Evolutionary conservation across 352 stramenopile genomes (phyloP).

Genomic region (Salisapilia sapeloensis): DNA sequence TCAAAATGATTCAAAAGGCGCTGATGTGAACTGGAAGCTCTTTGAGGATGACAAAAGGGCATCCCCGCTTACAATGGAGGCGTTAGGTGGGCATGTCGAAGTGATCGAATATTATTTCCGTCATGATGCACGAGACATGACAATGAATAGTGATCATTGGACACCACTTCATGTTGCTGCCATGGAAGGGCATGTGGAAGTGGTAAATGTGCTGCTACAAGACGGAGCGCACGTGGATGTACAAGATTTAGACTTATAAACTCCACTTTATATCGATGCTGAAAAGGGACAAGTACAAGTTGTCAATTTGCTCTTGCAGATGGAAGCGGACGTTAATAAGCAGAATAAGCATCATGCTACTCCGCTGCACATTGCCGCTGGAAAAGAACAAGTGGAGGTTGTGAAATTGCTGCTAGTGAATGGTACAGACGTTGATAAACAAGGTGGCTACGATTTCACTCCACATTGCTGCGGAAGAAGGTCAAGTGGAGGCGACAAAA

Average conservation of each 20-base stretch:
- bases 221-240: slow-evolving; percentile 10
- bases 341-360: slow-evolving; percentile 13
- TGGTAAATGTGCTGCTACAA: slow-evolving; percentile 6
- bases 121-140: no score
- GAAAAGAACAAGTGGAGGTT: no score
- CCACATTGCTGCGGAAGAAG: no score
- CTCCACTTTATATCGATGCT: slow-evolving; percentile 16
- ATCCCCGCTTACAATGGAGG: no score
- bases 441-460: no score
- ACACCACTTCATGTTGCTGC: slow-evolving; percentile 18
- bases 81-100: no score
- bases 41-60: no score
- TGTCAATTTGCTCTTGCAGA: slow-evolving; percentile 8
- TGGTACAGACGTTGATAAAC: slow-evolving; percentile 5
- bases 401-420: slow-evolving; percentile 8
- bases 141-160: no score
- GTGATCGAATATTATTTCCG: no score
- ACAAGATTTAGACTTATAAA: slow-evolving; percentile 6
- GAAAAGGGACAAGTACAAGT: slow-evolving; percentile 12
- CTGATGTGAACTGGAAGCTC: no score
- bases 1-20: no score
- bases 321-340: slow-evolving; percentile 10
- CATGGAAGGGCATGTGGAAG: slow-evolving; percentile 10
- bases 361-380: slow-evolving; percentile 13
- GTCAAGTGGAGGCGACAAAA: no score